Conservation (phyloP, 257 asterid genomes). For the Gentiana macrophylla region DNA sequence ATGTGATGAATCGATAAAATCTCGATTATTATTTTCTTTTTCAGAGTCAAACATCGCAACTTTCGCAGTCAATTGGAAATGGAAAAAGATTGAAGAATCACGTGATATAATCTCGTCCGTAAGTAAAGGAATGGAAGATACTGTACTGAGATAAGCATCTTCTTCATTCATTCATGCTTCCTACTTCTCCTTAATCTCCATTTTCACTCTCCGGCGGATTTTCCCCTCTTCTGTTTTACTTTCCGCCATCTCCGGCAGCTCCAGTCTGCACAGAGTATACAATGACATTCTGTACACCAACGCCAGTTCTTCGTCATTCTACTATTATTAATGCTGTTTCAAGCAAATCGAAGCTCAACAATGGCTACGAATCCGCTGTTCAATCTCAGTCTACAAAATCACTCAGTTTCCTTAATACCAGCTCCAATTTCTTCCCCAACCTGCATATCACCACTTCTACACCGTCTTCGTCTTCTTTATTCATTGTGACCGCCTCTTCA, state of each 20-base stretch:
- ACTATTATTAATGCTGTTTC: background rate
- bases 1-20: too few relatives aligned
- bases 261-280: too few relatives aligned
- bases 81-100: too few relatives aligned
- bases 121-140: too few relatives aligned
- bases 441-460: conserved; percentile 11
- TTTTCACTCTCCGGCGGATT: background rate
- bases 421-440: conserved; percentile 20
- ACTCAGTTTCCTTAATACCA: conserved; percentile 21
- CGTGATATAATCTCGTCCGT: too few relatives aligned
- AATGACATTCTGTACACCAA: conserved; percentile 10
- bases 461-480: conserved; percentile 7
- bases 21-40: too few relatives aligned
- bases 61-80: too few relatives aligned
- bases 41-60: too few relatives aligned
- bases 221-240: background rate
- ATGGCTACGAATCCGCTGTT: background rate
- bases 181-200: background rate
- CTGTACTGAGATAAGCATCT: background rate
- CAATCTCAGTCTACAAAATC: conserved; percentile 10
- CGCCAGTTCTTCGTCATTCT: background rate
- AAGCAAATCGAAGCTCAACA: background rate
- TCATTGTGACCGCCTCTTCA: conserved; percentile 35
- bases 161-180: background rate
- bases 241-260: too few relatives aligned